These are phyloP conservation scores for Pythium apleroticum DNA, from an alignment of 352 stramenopile species.

Conservation along the genomic window DNA sequence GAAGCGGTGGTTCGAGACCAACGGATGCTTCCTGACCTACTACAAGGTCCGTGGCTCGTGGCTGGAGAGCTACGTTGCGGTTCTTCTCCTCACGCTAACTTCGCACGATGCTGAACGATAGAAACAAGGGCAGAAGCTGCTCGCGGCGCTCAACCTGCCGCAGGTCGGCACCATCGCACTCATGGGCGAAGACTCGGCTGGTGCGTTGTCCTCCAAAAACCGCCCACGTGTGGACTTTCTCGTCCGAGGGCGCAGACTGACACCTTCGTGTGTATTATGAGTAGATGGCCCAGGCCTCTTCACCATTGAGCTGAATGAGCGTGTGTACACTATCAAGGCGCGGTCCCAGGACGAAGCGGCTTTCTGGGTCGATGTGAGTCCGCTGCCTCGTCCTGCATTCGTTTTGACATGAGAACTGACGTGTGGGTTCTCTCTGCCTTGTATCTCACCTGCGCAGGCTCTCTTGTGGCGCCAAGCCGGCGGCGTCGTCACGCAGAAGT, in stretches of 20 bases:
- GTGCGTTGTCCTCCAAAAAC: no score
- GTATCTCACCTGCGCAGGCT: conserved; percentile 32
- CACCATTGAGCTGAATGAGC: conserved; percentile 89
- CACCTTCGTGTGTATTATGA: neutral
- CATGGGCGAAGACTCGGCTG: conserved; percentile 65
- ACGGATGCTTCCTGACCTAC: conserved; percentile 98
- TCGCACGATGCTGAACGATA: conserved; percentile 19
- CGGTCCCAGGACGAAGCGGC: conserved; percentile 80
- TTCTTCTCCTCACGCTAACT: neutral
- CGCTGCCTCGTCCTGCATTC: neutral
- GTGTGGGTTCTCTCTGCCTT: no score
- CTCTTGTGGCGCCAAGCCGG: conserved; percentile 83
- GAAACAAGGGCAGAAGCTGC: conserved; percentile 93
- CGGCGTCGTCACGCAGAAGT: conserved; percentile 78
- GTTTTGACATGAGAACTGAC: neutral
- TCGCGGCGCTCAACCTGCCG: conserved; percentile 91
- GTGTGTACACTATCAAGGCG: conserved; percentile 91
- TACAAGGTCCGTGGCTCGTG: conserved; percentile 89
- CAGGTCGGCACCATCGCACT: conserved; percentile 88
- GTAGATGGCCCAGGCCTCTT: conserved; percentile 84
- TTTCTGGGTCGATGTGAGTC: conserved; percentile 81
- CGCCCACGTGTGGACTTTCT: conserved; percentile 11
- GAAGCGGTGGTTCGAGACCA: conserved; percentile 98
- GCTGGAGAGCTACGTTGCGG: conserved; percentile 24
- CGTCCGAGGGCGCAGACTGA: neutral